These are phyloP conservation scores for Phellinidium pouzarii DNA, from an alignment of 1,284 basidiomycete species.

Conservation along the genomic window DNA sequence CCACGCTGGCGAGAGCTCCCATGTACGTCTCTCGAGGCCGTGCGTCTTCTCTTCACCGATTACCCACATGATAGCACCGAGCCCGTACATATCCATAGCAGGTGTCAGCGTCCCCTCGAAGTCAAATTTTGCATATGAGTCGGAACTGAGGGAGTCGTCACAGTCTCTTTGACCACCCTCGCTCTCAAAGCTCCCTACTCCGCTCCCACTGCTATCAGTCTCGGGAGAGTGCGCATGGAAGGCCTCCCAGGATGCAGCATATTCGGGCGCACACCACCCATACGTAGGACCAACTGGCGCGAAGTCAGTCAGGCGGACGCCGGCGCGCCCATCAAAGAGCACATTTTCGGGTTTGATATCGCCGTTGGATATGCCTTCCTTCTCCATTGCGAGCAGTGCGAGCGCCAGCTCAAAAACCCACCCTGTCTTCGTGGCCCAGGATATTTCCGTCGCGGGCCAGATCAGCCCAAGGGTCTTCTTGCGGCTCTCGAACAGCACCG, in stretches of 20 bases:
- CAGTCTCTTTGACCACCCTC: no score
- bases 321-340: not conserved
- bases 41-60: not conserved
- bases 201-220: no score
- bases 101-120: not conserved
- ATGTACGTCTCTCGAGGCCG: not conserved
- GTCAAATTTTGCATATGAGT: not conserved
- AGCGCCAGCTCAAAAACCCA: not conserved
- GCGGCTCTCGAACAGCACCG: not conserved
- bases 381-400: not conserved
- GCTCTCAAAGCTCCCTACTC: no score
- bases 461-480: not conserved
- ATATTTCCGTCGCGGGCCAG: not conserved
- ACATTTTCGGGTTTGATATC: conserved; percentile 7
- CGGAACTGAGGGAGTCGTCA: not conserved
- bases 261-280: conserved; percentile 6
- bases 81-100: conserved; percentile 4
- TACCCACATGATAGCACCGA: conserved; percentile 3
- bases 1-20: not conserved
- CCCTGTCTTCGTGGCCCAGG: not conserved
- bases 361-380: not conserved
- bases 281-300: conserved; percentile 1
- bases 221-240: no score
- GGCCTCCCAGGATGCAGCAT: not conserved
- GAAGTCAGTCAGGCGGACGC: not conserved